Evolutionary conservation across 306 rosid species (phyloP), one percentile per base, ranked within the genome.

Genomic region (Psophocarpus tetragonolobus): DNA sequence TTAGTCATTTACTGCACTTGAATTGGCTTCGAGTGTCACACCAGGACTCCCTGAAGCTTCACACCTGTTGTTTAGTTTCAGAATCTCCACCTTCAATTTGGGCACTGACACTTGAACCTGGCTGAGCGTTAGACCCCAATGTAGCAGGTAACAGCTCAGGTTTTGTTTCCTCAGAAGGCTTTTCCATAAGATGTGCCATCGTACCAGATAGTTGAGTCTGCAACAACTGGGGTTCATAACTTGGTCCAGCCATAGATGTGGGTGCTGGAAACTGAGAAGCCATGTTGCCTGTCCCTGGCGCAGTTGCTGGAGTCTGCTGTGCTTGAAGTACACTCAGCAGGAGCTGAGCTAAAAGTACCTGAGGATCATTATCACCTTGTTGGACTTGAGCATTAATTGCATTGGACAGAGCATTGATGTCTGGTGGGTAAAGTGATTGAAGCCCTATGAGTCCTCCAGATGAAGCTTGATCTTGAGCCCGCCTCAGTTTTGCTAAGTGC

Each of bases 321-420:
- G 81, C 62, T 68, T 86, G 92, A 71, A 87, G 67, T 6, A 86
- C 86, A 8, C 71, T 90, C 93, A 87, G 71, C 81, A 92, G 57
- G 53, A 87, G 86, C 84, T 89, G 93, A 53, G 91, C 96, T 83
- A 92, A 77, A 61, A 89, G 87, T 62, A 88, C 80, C 79, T 90
- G 94, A 21, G 96, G 96, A 67, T 92, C 97, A 73, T 57, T 87
- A 42, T 75, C 84, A 65, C 85, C 88, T 81, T 84, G 93, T 81
- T 82, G 95, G 75, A 88, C 84, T 75, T 87, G 89, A 41, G 77
- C 76, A 51, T 82, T 85, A 24, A 84, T 70, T 47, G 88, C 84
- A 60, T 76, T 77, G 1, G 86, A 80, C 48, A 87, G 71, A 29
- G 88, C 63, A 61, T 36, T 68, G 71, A 77, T 48, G 85, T 87